Conservation (phyloP, 225 moss, liverwort and hornwort genomes). For the Straminergon stramineum region DNA sequence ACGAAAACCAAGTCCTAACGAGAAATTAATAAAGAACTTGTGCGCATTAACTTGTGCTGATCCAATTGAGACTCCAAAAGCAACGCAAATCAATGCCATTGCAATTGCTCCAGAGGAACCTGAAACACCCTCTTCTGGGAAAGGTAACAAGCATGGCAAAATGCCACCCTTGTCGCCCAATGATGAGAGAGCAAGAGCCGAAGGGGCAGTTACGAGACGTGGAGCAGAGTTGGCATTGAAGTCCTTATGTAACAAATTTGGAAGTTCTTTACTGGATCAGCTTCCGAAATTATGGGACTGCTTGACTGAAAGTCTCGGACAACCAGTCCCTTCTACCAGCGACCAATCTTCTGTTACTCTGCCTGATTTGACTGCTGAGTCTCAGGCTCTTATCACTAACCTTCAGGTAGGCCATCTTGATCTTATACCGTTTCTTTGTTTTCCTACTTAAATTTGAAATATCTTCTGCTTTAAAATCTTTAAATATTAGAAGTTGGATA, state of each 20-base stretch:
- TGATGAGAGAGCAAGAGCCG: conserved; percentile 68
- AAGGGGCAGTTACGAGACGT: conserved; percentile 78
- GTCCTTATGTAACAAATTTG: conserved; percentile 73
- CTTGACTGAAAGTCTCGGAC: conserved; percentile 78
- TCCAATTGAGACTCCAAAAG: conserved; percentile 74
- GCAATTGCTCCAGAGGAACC: conserved; percentile 34
- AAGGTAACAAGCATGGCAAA: conserved; percentile 39
- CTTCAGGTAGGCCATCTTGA: conserved; percentile 50
- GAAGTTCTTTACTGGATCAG: conserved; percentile 57
- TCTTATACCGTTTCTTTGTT: neutral
- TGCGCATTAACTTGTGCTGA: conserved; percentile 72
- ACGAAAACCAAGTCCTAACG: conserved; percentile 81
- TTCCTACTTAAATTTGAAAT: neutral
- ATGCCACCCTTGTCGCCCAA: conserved; percentile 23
- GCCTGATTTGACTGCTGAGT: conserved; percentile 58
- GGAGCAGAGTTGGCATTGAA: conserved; percentile 74
- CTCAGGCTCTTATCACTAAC: conserved; percentile 70
- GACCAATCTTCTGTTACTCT: conserved; percentile 19
- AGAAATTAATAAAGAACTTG: conserved; percentile 82
- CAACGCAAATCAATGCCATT: conserved; percentile 47
- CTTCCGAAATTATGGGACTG: conserved; percentile 92
- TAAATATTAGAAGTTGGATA: neutral
- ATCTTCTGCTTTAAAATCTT: neutral
- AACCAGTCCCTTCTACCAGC: conserved; percentile 17
- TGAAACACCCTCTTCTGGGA: conserved; percentile 29